Evolutionary conservation across 1,139 yeast species (phyloP).

Genomic region (Suzukiozyma palmioleophila): DNA sequence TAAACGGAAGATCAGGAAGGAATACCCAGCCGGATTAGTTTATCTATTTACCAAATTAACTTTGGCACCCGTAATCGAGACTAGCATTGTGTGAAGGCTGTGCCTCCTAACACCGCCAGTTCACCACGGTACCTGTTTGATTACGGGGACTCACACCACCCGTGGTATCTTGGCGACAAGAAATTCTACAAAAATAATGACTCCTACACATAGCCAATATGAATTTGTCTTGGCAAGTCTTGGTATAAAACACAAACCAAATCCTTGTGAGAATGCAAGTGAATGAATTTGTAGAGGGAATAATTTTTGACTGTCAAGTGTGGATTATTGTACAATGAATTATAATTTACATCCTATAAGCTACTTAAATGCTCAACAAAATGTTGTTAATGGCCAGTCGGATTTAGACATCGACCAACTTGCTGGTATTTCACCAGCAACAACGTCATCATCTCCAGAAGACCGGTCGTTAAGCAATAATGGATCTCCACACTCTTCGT

Average conservation of each 20-base stretch:
- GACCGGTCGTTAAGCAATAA: slow-evolving; percentile 6
- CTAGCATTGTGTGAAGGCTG: not conserved
- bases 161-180: slow-evolving; percentile 2
- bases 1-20: too few species aligned
- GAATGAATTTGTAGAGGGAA: not conserved
- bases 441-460: slow-evolving; percentile 21
- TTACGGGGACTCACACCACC: not conserved
- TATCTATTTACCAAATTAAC: not conserved
- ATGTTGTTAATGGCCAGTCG: slow-evolving; percentile 1
- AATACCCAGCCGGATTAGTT: too few species aligned
- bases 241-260: not conserved
- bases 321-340: slow-evolving; percentile 22
- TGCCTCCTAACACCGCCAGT: not conserved
- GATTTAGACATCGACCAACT: slow-evolving; percentile 27
- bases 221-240: not conserved
- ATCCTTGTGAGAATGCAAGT: not conserved
- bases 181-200: not conserved
- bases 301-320: not conserved
- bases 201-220: not conserved
- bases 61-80: not conserved
- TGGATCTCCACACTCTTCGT: slow-evolving; percentile 31
- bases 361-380: slow-evolving; percentile 32
- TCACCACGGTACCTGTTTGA: not conserved
- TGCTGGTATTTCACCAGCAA: slow-evolving; percentile 26
- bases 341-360: slow-evolving; percentile 45